Evolutionary conservation across 805 yeast genomes (phyloP).

Genomic region (Kurtzmaniella fragi): DNA sequence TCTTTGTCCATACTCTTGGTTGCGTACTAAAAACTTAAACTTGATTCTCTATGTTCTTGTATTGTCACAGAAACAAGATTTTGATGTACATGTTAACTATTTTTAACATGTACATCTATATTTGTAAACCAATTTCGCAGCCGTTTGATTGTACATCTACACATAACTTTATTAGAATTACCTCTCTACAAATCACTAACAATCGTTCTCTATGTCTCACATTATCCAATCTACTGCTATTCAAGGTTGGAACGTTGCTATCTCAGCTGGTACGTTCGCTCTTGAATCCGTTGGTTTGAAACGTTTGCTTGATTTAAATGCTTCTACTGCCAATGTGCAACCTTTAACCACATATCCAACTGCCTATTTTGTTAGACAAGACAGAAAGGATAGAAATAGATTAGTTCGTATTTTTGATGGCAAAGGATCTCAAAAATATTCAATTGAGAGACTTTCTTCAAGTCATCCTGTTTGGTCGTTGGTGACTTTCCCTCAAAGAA

Average conservation of each 20-base stretch:
- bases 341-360: conserved; percentile 37
- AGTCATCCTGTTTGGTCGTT: conserved; percentile 51
- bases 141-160: too few relatives aligned
- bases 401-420: conserved; percentile 46
- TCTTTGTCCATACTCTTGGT: too few relatives aligned
- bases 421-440: conserved; percentile 37
- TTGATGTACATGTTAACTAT: too few relatives aligned
- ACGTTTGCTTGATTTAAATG: conserved; percentile 32
- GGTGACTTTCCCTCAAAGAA: conserved; percentile 38
- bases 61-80: too few relatives aligned
- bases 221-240: conserved; percentile 46
- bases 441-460: conserved; percentile 47
- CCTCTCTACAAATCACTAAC: too few relatives aligned
- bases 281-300: conserved; percentile 38
- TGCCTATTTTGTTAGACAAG: conserved; percentile 46
- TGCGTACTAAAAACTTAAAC: too few relatives aligned
- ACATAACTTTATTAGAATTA: too few relatives aligned
- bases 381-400: conserved; percentile 40
- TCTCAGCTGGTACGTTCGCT: conserved; percentile 37
- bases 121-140: too few relatives aligned
- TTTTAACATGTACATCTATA: too few relatives aligned
- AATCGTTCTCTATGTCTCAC: conserved; percentile 11
- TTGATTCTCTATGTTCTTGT: too few relatives aligned
- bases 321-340: conserved; percentile 34
- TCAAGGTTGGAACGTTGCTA: conserved; percentile 33